Conservation (phyloP, 192 early-diverging fungal genomes). For the Fimicolochytrium jonesii region DNA sequence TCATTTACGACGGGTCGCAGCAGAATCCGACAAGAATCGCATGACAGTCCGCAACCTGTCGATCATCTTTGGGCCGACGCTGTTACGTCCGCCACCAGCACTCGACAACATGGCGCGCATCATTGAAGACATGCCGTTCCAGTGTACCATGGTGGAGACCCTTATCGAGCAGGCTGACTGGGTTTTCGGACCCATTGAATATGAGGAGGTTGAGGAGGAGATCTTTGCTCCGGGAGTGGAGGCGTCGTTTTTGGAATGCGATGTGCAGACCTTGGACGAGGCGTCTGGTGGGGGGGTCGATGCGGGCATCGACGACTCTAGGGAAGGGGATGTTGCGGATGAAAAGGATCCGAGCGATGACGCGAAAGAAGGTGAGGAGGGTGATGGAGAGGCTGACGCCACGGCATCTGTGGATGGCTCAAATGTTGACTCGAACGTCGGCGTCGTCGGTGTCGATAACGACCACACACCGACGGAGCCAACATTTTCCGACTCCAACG, state of each 20-base stretch:
- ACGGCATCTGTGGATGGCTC: not conserved
- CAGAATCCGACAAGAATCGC: conserved; percentile 63
- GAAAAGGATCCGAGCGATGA: not conserved
- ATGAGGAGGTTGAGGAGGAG: conserved; percentile 40
- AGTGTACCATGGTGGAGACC: conserved; percentile 39
- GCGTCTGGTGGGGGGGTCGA: not conserved
- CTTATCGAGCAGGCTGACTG: conserved; percentile 51
- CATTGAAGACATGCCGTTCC: conserved; percentile 41
- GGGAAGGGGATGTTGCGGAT: not conserved
- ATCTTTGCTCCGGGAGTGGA: too few relatives aligned
- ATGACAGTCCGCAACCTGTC: conserved; percentile 92
- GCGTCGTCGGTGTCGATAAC: not conserved
- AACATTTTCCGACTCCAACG: not conserved
- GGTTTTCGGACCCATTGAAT: conserved; percentile 59
- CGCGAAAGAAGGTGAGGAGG: not conserved
- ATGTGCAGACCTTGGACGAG: too few relatives aligned
- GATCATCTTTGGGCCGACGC: conserved; percentile 90
- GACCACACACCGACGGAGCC: not conserved
- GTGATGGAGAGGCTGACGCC: not conserved
- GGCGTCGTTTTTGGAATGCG: too few relatives aligned
- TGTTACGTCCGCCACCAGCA: conserved; percentile 44
- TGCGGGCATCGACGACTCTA: not conserved
- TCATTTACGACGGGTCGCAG: conserved; percentile 54
- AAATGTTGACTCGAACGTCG: not conserved
- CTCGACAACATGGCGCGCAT: conserved; percentile 25